A percentile compares a stretch with the other conserved stretches of the same genome.
These are phyloP conservation scores for Komagataea norvegica DNA, from an alignment of 1,139 yeast species.

Conservation along the genomic window DNA sequence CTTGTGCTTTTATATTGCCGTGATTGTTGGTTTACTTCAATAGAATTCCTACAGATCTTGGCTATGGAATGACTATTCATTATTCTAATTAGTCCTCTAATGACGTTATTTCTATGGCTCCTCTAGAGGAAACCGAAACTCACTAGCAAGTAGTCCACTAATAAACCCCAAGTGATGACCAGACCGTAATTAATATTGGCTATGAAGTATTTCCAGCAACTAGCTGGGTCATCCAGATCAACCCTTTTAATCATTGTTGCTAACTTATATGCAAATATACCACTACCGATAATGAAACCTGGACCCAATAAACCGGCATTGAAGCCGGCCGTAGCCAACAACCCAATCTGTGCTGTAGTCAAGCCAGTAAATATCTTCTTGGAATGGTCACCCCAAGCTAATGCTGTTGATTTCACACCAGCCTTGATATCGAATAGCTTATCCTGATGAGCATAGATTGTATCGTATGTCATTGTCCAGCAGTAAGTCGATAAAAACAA, in stretches of 20 bases:
- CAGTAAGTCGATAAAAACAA: slow-evolving; percentile 71
- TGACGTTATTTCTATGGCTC: too few species aligned
- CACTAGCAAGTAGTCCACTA: slow-evolving; percentile 63
- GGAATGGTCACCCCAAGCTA: slow-evolving; percentile 83
- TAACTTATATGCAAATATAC: slow-evolving; percentile 64
- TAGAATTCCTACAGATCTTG: too few species aligned
- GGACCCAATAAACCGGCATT: slow-evolving; percentile 69
- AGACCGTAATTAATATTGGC: slow-evolving; percentile 81
- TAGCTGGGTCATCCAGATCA: slow-evolving; percentile 68
- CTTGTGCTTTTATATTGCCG: too few species aligned
- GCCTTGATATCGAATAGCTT: slow-evolving; percentile 81
- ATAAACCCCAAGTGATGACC: slow-evolving; percentile 69
- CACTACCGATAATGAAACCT: slow-evolving; percentile 65
- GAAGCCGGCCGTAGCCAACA: slow-evolving; percentile 68
- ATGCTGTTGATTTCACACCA: slow-evolving; percentile 91
- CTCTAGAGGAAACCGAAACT: slow-evolving; percentile 21
- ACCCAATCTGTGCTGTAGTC: slow-evolving; percentile 61
- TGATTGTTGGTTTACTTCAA: too few species aligned
- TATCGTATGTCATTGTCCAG: slow-evolving; percentile 96
- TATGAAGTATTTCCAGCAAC: slow-evolving; percentile 79
- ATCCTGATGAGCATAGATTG: slow-evolving; percentile 97
- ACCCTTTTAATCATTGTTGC: slow-evolving; percentile 64
- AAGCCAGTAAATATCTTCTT: slow-evolving; percentile 63
- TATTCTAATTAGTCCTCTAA: too few species aligned
- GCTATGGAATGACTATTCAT: too few species aligned